Evolutionary conservation across 2,329 filamentous ascomycete species (phyloP).

Genomic region (Phyllosticta ampelicida): DNA sequence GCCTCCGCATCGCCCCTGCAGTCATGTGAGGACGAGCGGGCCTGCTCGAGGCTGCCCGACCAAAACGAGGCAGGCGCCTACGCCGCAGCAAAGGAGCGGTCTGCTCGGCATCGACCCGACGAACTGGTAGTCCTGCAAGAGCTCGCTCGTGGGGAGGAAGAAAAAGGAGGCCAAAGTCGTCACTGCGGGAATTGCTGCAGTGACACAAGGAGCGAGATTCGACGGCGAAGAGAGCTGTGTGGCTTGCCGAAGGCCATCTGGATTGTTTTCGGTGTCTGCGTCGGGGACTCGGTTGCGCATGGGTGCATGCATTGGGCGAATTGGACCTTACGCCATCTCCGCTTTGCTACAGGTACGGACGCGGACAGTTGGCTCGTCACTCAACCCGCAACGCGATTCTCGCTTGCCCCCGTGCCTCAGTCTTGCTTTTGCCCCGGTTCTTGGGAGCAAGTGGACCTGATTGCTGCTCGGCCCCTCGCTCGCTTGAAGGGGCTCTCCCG

Average conservation of each 20-base stretch:
- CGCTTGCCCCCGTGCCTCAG: background rate
- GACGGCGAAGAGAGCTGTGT: background rate
- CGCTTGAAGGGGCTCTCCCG: background rate
- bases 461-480: background rate
- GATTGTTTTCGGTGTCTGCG: background rate
- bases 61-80: constrained; percentile 1
- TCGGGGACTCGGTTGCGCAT: background rate
- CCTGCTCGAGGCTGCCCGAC: constrained; percentile 5
- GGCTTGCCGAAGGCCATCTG: background rate
- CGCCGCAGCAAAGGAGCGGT: constrained; percentile 7
- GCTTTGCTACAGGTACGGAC: background rate
- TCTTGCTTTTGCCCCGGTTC: background rate
- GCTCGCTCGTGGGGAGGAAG: background rate
- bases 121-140: background rate
- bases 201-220: background rate
- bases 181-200: background rate
- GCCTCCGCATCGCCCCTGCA: constrained; percentile 4
- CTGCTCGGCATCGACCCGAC: constrained; percentile 5
- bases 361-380: background rate
- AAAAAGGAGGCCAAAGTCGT: background rate
- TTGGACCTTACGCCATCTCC: background rate
- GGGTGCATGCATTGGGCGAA: background rate
- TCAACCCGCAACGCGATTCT: background rate
- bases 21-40: constrained; percentile 10
- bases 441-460: background rate